A percentile compares a stretch with the other conserved stretches of the same genome.
phyloP scores from a whole-genome alignment of 805 yeast genomes.

The Lipomyces japonicus region DNA sequence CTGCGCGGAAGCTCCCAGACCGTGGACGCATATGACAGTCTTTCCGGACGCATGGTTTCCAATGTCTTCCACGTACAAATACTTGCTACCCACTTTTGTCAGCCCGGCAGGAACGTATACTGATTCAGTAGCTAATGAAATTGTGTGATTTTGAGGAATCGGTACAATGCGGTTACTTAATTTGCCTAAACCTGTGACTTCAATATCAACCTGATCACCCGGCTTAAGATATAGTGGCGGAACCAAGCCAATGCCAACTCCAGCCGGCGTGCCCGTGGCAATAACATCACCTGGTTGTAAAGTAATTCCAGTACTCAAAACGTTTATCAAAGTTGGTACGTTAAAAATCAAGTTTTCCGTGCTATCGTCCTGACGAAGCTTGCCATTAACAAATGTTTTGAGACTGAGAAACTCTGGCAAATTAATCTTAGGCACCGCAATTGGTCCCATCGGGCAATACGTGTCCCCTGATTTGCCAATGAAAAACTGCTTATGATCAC shows the following conservation, averaged over 20 bases:
- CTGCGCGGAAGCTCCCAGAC: slow-evolving; percentile 14
- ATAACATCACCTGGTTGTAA: slow-evolving; percentile 51
- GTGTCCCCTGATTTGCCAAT: slow-evolving; percentile 22
- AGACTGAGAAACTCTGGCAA: slow-evolving; percentile 40
- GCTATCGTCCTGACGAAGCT: slow-evolving; percentile 44
- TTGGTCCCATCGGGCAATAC: slow-evolving; percentile 22
- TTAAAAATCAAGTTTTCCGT: slow-evolving; percentile 50
- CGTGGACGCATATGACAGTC: slow-evolving; percentile 16
- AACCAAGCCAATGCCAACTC: slow-evolving; percentile 48
- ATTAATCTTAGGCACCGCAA: slow-evolving; percentile 19
- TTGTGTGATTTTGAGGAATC: not conserved
- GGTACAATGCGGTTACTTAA: slow-evolving; percentile 5
- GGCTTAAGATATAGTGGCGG: slow-evolving; percentile 44
- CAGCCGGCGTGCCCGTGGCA: slow-evolving; percentile 55
- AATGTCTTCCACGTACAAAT: slow-evolving; percentile 16
- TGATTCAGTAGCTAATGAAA: not conserved
- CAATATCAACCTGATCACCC: slow-evolving; percentile 44
- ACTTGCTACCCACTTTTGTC: slow-evolving; percentile 11
- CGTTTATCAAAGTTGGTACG: slow-evolving; percentile 43
- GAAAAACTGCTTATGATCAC: slow-evolving; percentile 20
- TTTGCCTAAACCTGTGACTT: slow-evolving; percentile 20
- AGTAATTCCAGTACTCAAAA: slow-evolving; percentile 50
- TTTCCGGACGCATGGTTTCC: slow-evolving; percentile 8
- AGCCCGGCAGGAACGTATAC: slow-evolving; percentile 4
- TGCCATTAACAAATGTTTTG: slow-evolving; percentile 46